Evolutionary conservation across 106 monocot species (phyloP).

Genomic region (Platanthera zijinensis): DNA sequence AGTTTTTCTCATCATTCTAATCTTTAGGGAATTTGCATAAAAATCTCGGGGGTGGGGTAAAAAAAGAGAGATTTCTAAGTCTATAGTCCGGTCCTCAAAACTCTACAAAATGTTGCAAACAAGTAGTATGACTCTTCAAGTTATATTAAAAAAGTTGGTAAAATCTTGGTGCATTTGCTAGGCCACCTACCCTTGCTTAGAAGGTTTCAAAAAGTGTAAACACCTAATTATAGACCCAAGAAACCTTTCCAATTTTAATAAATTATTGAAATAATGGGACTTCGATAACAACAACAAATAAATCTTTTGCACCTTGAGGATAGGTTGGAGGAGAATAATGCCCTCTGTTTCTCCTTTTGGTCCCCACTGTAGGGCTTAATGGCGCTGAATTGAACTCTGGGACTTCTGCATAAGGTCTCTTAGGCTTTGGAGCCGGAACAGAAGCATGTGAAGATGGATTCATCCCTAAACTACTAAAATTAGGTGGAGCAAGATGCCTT

Average conservation of each 20-base stretch:
- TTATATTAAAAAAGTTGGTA: no score
- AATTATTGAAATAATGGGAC: no score
- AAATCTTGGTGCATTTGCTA: no score
- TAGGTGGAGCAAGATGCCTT: slow-evolving; percentile 10
- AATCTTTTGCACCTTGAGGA: neutral
- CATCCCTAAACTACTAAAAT: neutral
- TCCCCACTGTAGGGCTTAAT: neutral
- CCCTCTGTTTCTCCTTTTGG: neutral
- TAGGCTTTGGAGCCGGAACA: slow-evolving; percentile 18
- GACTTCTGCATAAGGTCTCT: slow-evolving; percentile 20
- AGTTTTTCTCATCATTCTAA: neutral
- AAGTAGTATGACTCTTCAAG: no score
- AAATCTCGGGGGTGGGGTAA: no score
- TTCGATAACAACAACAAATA: no score
- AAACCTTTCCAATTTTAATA: neutral
- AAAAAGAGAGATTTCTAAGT: no score
- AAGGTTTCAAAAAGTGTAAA: no score
- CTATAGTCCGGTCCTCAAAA: no score
- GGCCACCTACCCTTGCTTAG: no score
- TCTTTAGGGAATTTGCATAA: neutral
- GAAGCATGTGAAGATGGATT: slow-evolving; percentile 18
- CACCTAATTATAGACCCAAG: neutral
- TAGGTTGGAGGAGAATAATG: neutral
- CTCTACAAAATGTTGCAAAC: no score
- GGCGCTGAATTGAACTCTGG: slow-evolving; percentile 6